Evolutionary conservation across 2,329 filamentous ascomycete genomes (phyloP).

Genomic region (Colletotrichum liaoningense): DNA sequence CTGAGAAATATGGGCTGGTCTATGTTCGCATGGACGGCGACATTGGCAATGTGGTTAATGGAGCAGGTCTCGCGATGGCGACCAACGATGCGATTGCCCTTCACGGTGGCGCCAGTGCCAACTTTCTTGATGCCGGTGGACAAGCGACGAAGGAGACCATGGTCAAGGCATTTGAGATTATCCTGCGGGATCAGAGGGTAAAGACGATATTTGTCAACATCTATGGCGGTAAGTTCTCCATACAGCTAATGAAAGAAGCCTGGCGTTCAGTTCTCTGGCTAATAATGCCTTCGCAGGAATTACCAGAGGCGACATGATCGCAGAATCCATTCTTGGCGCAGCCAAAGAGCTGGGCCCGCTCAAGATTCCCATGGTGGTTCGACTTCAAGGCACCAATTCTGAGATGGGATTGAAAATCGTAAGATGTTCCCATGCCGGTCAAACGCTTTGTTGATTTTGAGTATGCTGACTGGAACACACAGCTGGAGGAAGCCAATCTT

Average conservation of each 20-base stretch:
- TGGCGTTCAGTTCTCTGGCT: conserved; percentile 36
- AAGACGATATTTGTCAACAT: conserved; percentile 74
- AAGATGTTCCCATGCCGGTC: conserved; percentile 34
- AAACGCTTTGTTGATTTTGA: too few species aligned
- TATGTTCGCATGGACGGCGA: conserved; percentile 74
- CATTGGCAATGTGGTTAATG: conserved; percentile 88
- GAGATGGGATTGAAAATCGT: conserved; percentile 53
- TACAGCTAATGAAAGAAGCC: not conserved
- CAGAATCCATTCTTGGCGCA: conserved; percentile 58
- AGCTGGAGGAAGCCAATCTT: conserved; percentile 50
- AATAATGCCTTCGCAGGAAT: conserved; percentile 49
- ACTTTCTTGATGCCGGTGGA: conserved; percentile 91
- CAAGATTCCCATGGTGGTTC: conserved; percentile 56
- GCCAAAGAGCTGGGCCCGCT: conserved; percentile 49
- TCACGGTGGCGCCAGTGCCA: conserved; percentile 77
- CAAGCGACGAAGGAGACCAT: conserved; percentile 89
- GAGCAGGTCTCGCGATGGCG: conserved; percentile 91
- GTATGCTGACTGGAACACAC: not conserved
- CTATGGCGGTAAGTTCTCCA: conserved; percentile 50
- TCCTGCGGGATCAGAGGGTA: conserved; percentile 78
- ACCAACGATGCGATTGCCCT: conserved; percentile 82
- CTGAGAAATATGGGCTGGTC: conserved; percentile 76
- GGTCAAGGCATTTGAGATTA: conserved; percentile 78
- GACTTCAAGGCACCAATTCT: conserved; percentile 60
- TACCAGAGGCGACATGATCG: conserved; percentile 62